phyloP scores from a whole-genome alignment of 202 grass and related monocot species.

The Panicum virgatum region DNA sequence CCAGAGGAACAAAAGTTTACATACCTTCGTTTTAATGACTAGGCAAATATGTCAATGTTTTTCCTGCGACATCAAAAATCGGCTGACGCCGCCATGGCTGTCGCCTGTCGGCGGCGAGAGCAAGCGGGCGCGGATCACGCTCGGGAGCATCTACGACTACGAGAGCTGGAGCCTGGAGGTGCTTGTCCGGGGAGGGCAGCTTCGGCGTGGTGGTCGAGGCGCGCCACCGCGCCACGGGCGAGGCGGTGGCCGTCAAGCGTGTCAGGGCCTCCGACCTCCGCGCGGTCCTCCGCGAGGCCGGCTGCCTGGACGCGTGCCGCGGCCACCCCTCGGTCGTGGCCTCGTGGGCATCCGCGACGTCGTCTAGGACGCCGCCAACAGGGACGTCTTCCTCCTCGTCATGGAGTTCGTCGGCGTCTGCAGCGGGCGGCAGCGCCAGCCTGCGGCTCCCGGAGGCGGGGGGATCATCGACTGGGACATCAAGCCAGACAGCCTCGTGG shows the following conservation, averaged over 20 bases:
- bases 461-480: slow-evolving; percentile 35
- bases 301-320: slow-evolving; percentile 8
- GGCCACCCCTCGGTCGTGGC: slow-evolving; percentile 29
- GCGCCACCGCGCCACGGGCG: not conserved
- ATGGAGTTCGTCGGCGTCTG: slow-evolving; percentile 34
- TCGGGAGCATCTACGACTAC: slow-evolving; percentile 29
- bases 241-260: not conserved
- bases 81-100: not conserved
- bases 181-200: slow-evolving; percentile 25
- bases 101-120: not conserved
- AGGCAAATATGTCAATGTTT: too few species aligned
- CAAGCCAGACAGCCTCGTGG: slow-evolving; percentile 29
- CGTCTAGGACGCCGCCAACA: not conserved
- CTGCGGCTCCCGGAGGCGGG: not conserved
- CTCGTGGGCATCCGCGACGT: slow-evolving; percentile 26
- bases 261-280: not conserved
- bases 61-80: too few species aligned
- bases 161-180: slow-evolving; percentile 25
- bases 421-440: too few species aligned
- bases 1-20: too few species aligned
- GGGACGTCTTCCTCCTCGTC: slow-evolving; percentile 4
- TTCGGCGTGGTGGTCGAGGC: slow-evolving; percentile 24
- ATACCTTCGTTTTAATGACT: too few species aligned
- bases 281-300: not conserved
- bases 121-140: not conserved